Base-by-base conservation (phyloP, 1,284 basidiomycete species). In the Uromyces viciae-fabae region DNA sequence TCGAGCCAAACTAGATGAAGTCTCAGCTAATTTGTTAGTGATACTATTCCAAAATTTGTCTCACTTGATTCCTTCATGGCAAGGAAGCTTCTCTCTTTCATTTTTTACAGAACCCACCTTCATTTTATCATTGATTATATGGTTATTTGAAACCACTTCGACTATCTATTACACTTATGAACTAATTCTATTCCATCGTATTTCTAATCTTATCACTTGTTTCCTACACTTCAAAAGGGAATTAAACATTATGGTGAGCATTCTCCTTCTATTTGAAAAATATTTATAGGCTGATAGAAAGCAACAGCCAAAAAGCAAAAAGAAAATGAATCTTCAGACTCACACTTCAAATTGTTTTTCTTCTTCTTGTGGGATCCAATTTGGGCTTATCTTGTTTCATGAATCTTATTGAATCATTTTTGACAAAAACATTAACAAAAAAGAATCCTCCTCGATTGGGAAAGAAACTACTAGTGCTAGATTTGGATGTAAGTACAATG, bases 391-490 rank as follows among this genome's bases (percentile, higher is more conserved):
- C 28, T 31, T 40, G 58, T 9, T 22, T n/a, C 19, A 4, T 38
- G 19, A 25, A 46, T 31, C 25, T n/a, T 28, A 25, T 14, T 56
- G 5, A 2, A 1, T 22, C 38, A 22, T 46, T 7, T 56, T 28
- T 22, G 28, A 49, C n/a, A 36, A 49, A 71, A 49, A n/a, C n/a
- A n/a, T n/a, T n/a, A n/a, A n/a, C n/a, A n/a, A 49, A 52, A 2
- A 43, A 83, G 82, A 80, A 74, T 7, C 68, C 54, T 17, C 84
- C 84, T 3, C 88, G 93, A 60, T 88, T 89, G 82, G 92, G 92
- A 17, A 95, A 94, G 85, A 91, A 90, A 79, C 86, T 95, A 5
- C 88, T 95, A 36, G 93, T 95, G 0, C 88, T 95, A 3, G 94
- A 96, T 85, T 90, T 96, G 71, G 94, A 96, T 86, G 77, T 95